A percentile compares a stretch with the other conserved stretches of the same genome.
Evolutionary conservation across 768 basidiomycete genomes (phyloP).

Genomic region (Boletus sp.): DNA sequence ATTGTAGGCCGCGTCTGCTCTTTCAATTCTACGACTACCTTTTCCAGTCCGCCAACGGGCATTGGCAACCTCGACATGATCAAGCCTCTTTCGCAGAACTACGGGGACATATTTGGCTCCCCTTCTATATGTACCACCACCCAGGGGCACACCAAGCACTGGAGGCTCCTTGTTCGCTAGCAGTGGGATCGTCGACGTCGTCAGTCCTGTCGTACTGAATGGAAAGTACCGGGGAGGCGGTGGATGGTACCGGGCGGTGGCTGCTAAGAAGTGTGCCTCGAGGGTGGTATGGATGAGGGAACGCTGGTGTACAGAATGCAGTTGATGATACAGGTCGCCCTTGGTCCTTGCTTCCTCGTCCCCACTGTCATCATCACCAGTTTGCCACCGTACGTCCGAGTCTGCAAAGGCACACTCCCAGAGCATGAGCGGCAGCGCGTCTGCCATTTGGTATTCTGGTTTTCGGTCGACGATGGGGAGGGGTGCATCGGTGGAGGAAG

Average conservation of each 20-base stretch:
- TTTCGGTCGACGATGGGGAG: constrained; percentile 61
- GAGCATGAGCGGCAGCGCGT: constrained; percentile 84
- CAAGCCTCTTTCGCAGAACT: constrained; percentile 61
- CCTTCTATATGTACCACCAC: constrained; percentile 65
- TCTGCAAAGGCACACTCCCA: constrained; percentile 83
- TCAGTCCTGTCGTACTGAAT: constrained; percentile 26
- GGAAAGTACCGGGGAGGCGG: constrained; percentile 40
- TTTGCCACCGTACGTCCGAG: constrained; percentile 70
- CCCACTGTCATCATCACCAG: constrained; percentile 37
- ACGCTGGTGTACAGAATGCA: constrained; percentile 52
- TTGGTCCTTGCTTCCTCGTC: constrained; percentile 24
- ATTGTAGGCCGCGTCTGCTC: constrained; percentile 14
- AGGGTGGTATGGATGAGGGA: constrained; percentile 65
- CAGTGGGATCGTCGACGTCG: constrained; percentile 16
- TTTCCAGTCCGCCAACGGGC: constrained; percentile 74
- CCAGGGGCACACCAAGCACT: constrained; percentile 56
- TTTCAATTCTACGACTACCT: constrained; percentile 46
- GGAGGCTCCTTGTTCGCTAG: constrained; percentile 16
- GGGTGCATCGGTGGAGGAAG: constrained; percentile 17
- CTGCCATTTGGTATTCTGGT: constrained; percentile 93
- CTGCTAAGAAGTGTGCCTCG: constrained; percentile 61
- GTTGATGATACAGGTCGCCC: constrained; percentile 46
- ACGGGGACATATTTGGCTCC: constrained; percentile 65
- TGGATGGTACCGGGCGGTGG: constrained; percentile 49
- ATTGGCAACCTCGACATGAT: constrained; percentile 70